These are phyloP conservation scores for Eimeria acervulina DNA, from an alignment of 169 alveolate species.

Conservation along the genomic window DNA sequence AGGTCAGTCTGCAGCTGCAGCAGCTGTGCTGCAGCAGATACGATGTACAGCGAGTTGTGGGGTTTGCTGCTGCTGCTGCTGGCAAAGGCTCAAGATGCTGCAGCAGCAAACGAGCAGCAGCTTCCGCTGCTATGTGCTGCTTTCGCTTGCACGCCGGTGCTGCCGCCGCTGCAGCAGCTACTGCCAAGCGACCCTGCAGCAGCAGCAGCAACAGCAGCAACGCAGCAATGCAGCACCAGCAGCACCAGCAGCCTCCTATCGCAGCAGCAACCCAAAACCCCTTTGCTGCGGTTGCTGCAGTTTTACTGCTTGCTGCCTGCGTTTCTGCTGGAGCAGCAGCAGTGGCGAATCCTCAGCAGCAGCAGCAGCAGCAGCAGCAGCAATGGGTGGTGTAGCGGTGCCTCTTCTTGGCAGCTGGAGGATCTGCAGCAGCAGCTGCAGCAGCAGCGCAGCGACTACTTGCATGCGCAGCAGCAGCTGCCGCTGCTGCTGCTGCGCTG, in stretches of 20 bases:
- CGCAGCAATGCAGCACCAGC: conserved; percentile 36
- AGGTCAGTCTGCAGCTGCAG: conserved; percentile 44
- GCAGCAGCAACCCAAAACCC: conserved; percentile 13
- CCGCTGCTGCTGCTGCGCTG: conserved; percentile 23
- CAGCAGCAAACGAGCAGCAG: conserved; percentile 70
- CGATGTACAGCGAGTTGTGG: conserved; percentile 3
- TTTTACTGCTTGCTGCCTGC: conserved; percentile 50
- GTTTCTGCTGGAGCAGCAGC: conserved; percentile 42
- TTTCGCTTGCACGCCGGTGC: conserved; percentile 50
- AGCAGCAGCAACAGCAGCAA: conserved; percentile 59
- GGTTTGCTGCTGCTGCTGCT: conserved; percentile 53
- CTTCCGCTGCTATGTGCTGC: conserved; percentile 49
- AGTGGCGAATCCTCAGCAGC: neutral
- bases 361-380: conserved; percentile 51
- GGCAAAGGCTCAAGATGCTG: conserved; percentile 49
- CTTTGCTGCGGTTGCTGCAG: conserved; percentile 46
- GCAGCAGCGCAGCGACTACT: conserved; percentile 65
- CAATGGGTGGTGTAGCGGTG: conserved; percentile 17
- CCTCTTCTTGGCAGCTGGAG: neutral
- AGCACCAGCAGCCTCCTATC: conserved; percentile 59
- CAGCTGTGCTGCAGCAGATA: conserved; percentile 49
- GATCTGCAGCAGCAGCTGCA: conserved; percentile 54
- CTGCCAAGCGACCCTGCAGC: conserved; percentile 11
- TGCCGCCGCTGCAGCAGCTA: conserved; percentile 62
- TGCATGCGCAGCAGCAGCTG: conserved; percentile 22